Percentiles rank a stretch among this genome's conserved stretches.
phyloP scores from a whole-genome alignment of 495 filamentous ascomycete species.

The Aspergillus incahuasiensis region DNA sequence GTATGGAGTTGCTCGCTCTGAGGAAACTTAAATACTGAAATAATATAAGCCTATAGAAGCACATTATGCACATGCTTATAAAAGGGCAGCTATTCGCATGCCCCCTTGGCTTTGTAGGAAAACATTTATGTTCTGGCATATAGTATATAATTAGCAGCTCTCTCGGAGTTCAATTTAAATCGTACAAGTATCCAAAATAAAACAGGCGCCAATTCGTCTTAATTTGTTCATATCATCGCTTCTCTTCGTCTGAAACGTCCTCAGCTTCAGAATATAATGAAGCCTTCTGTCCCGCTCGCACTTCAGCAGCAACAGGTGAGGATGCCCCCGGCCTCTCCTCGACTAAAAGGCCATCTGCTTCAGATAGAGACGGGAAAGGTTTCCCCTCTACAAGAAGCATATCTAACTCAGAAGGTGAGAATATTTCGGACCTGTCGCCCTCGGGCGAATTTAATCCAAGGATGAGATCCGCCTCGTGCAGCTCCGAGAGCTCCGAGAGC shows the following conservation, averaged over 20 bases:
- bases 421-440: slow-evolving; percentile 27
- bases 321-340: not conserved
- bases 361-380: not conserved
- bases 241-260: not conserved
- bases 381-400: slow-evolving; percentile 29
- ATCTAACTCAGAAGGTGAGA: slow-evolving; percentile 33
- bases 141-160: not conserved
- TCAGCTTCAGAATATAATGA: too few relatives aligned
- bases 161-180: not conserved
- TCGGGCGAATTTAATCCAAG: slow-evolving; percentile 27
- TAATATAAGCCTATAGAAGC: not conserved
- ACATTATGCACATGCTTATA: not conserved
- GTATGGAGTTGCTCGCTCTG: too few relatives aligned
- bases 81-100: too few relatives aligned
- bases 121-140: not conserved
- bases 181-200: not conserved
- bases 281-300: too few relatives aligned
- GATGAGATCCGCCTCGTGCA: slow-evolving; percentile 54
- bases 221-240: slow-evolving; percentile 12
- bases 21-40: too few relatives aligned
- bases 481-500: slow-evolving; percentile 56
- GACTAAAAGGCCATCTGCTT: not conserved
- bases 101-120: too few relatives aligned
- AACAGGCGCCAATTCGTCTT: not conserved
- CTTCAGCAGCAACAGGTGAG: not conserved